phyloP scores from a whole-genome alignment of 768 basidiomycete species.

The Neoboletus subvelutipes region DNA sequence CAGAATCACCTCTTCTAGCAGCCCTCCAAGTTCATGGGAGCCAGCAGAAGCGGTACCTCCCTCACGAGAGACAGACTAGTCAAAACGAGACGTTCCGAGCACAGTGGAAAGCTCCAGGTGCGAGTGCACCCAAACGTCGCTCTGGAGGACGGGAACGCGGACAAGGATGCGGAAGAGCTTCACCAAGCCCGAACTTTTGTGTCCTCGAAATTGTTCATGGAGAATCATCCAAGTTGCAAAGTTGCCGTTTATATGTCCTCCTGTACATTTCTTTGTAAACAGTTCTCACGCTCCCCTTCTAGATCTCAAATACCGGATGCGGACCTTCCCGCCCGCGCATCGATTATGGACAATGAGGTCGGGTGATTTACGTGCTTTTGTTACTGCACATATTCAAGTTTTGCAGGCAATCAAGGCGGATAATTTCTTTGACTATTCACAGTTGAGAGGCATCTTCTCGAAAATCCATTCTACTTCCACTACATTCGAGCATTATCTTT shows the following conservation, averaged over 20 bases:
- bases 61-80: constrained; percentile 42
- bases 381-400: too few species aligned
- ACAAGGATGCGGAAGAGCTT: constrained; percentile 82
- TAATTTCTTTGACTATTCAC: too few species aligned
- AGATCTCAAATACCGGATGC: too few species aligned
- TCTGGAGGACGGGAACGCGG: constrained; percentile 96
- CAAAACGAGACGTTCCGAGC: constrained; percentile 41
- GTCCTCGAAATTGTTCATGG: constrained; percentile 75
- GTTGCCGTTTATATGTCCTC: constrained; percentile 15
- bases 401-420: too few species aligned
- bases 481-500: too few species aligned
- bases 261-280: constrained; percentile 42
- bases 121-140: constrained; percentile 38
- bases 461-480: too few species aligned
- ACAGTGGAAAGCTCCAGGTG: constrained; percentile 35
- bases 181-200: constrained; percentile 89
- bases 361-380: too few species aligned
- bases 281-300: constrained; percentile 36
- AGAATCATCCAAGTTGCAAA: constrained; percentile 4
- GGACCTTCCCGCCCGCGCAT: too few species aligned
- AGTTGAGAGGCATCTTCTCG: too few species aligned
- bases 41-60: constrained; percentile 74
- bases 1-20: constrained; percentile 37
- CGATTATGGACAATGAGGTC: too few species aligned
- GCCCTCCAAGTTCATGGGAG: constrained; percentile 58